These are phyloP conservation scores for Scenedesmus sp. DNA, from an alignment of 163 green algal species.

Conservation along the genomic window DNA sequence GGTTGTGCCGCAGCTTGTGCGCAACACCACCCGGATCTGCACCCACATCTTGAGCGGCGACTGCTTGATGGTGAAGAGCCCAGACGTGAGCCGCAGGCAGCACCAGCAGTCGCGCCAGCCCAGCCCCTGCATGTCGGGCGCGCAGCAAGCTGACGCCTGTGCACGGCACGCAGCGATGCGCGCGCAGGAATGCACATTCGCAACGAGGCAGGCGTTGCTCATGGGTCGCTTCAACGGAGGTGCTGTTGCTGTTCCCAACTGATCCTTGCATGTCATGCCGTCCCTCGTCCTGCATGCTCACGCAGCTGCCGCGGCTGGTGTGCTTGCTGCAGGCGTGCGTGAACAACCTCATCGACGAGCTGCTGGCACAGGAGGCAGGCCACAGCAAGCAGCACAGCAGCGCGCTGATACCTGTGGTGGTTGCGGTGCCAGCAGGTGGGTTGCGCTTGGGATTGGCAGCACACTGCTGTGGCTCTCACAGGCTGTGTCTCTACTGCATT, in stretches of 20 bases:
- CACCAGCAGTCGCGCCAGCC: background rate
- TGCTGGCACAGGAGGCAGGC: conserved; percentile 11
- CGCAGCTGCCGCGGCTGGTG: background rate
- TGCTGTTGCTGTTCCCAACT: background rate
- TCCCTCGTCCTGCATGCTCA: background rate
- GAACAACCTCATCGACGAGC: conserved; percentile 22
- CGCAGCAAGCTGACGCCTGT: background rate
- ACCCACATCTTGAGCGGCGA: background rate
- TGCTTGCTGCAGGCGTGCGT: background rate
- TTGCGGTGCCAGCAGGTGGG: background rate
- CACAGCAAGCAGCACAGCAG: background rate
- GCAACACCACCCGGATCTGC: conserved; percentile 40
- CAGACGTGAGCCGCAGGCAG: conserved; percentile 22
- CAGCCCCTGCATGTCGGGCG: background rate
- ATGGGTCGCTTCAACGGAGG: background rate
- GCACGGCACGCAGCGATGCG: too few relatives aligned
- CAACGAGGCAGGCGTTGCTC: background rate
- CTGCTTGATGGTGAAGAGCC: conserved; percentile 32
- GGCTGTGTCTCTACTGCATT: background rate
- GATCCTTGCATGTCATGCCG: background rate
- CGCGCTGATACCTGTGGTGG: background rate
- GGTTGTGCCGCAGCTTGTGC: background rate
- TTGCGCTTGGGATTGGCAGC: background rate
- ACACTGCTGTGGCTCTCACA: background rate
- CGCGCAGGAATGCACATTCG: too few relatives aligned